Conservation (phyloP, 768 basidiomycete species). For the Rhizopogon vulgaris region DNA sequence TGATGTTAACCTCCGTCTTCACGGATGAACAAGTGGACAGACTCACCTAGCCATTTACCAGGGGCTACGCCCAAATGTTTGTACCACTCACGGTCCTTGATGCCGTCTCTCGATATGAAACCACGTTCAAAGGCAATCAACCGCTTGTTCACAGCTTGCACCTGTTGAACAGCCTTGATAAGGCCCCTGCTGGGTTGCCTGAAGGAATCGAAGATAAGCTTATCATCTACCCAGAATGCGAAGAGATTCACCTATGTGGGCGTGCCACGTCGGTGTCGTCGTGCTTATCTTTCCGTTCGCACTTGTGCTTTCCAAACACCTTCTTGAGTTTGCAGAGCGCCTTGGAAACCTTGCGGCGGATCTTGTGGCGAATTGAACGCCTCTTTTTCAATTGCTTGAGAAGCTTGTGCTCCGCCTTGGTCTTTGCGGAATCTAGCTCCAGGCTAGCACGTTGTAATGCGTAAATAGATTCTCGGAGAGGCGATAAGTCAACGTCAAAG, state of each 20-base stretch:
- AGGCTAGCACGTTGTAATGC: conserved; percentile 43
- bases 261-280: not conserved
- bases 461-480: conserved; percentile 38
- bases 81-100: conserved; percentile 79
- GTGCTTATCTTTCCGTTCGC: conserved; percentile 4
- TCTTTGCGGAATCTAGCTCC: conserved; percentile 54
- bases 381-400: conserved; percentile 33
- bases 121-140: conserved; percentile 65
- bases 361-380: conserved; percentile 8
- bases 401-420: conserved; percentile 44
- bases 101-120: conserved; percentile 71
- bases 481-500: conserved; percentile 32
- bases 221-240: not conserved
- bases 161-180: conserved; percentile 51
- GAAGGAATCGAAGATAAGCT: not conserved
- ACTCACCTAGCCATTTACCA: conserved; percentile 72
- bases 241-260: not conserved
- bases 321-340: conserved; percentile 31
- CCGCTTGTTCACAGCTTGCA: conserved; percentile 54
- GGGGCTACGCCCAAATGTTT: conserved; percentile 78
- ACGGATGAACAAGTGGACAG: not conserved
- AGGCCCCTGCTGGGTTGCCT: conserved; percentile 37
- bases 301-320: conserved; percentile 25
- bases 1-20: not conserved
- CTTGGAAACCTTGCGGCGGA: conserved; percentile 22